Evolutionary conservation across 1,284 basidiomycete genomes (phyloP), one percentile per base, ranked within the genome.

Genomic region (Ustilago bromivora): DNA sequence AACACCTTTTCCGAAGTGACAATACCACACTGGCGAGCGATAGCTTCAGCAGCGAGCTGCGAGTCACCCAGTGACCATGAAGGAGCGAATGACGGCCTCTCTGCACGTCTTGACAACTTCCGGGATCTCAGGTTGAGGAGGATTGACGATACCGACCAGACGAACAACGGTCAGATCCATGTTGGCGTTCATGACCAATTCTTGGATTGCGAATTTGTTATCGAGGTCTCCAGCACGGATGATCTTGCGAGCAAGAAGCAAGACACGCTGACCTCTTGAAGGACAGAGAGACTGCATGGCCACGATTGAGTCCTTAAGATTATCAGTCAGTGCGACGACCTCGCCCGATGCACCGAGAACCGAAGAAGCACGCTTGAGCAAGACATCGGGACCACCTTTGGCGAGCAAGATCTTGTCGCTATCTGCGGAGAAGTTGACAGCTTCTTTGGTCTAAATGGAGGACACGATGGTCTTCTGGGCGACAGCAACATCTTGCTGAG

Each of bases 1-100:
- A 32, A 82, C 61, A 69, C 88, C 19, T 67, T 67, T 46, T 63
- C 61, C 15, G 47, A 13, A 0, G 90, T 89, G 73, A 92, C 85
- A 70, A 92, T 91, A 11, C 90, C 90, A 58, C 90, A 90, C 86
- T 91, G 85, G 34, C 85, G 79, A 5, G 91, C 91, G 71, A 92
- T 92, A 0, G 91, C 90, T 1, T 89, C 87, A 7, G 90, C 90
- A 0, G 87, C 88, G 23, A 86, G 65, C 38, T 88, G 87, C 79
- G 90, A 89, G 82, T 90, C 87, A 82, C 91, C 23, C 91, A 2
- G 92, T 92, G 67, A 93, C 91, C 88, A 92, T 91, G 79, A 90
- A 89, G 77, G 92, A 90, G 17, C 91, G 87, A 61, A 91, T 90
- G 12, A 90, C 90, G 2, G 91, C 91, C 89, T 28, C 86, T 17